A percentile compares a stretch with the other conserved stretches of the same genome.
phyloP scores from a whole-genome alignment of 2,329 filamentous ascomycete species.

The Cadophora malorum region DNA sequence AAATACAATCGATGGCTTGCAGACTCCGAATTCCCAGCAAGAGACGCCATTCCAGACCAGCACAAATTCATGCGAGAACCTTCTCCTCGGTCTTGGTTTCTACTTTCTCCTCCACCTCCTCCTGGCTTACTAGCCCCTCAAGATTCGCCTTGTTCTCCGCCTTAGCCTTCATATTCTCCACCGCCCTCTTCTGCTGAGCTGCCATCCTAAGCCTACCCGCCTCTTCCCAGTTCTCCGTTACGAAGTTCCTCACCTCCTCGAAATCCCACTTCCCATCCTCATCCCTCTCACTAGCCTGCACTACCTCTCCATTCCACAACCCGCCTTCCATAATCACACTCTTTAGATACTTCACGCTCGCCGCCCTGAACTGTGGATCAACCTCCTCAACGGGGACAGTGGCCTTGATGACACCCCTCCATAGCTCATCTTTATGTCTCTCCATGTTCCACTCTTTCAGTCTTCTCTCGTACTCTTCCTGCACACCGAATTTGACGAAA shows the following conservation, averaged over 20 bases:
- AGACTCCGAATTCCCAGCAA: no score
- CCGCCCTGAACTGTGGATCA: slow-evolving; percentile 36
- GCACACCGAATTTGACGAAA: slow-evolving; percentile 57
- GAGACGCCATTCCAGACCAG: not conserved
- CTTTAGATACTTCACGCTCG: slow-evolving; percentile 52
- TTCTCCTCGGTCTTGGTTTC: not conserved
- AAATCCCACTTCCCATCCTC: slow-evolving; percentile 53
- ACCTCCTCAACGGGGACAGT: slow-evolving; percentile 43
- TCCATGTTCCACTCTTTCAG: slow-evolving; percentile 52
- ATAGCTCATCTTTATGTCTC: slow-evolving; percentile 52
- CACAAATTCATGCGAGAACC: not conserved
- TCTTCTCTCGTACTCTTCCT: slow-evolving; percentile 52
- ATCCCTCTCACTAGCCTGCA: slow-evolving; percentile 43
- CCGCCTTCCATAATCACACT: slow-evolving; percentile 57
- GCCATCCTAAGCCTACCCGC: slow-evolving; percentile 48
- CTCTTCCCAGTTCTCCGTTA: slow-evolving; percentile 48
- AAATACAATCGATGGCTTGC: no score
- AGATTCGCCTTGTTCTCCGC: slow-evolving; percentile 26
- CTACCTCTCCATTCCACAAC: slow-evolving; percentile 47
- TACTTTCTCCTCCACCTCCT: not conserved
- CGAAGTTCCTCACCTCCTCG: slow-evolving; percentile 51
- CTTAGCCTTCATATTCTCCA: slow-evolving; percentile 33
- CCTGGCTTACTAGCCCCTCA: not conserved
- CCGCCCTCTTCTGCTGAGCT: slow-evolving; percentile 35
- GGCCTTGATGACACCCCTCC: slow-evolving; percentile 53